Evolutionary conservation across 768 basidiomycete species (phyloP), one percentile per base, ranked within the genome.

Genomic region (Rhodosporidiobolus sp.): DNA sequence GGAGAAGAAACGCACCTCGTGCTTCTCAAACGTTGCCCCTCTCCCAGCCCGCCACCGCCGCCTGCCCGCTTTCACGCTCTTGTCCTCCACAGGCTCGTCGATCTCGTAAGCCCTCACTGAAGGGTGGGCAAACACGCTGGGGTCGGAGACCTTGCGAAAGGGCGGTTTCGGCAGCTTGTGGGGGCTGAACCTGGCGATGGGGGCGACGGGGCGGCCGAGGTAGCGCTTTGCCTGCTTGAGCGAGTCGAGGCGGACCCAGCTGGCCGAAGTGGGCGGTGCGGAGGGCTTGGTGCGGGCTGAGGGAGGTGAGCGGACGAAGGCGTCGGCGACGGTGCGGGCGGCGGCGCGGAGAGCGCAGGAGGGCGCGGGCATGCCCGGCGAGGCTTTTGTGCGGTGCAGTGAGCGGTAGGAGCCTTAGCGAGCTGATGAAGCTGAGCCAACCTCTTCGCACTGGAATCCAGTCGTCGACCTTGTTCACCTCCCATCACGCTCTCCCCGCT

Each of bases 81-180:
- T 38, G 4, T 35, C 34, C 35, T 35, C 38, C 24, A 2, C 7
- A 17, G 4, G 8, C 58, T 2, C 38, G 12, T 4, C 10, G 9
- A 43, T 22, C 22, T 38, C 45, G 54, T 26, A 7, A 16, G n/a
- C 60, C 28, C 32, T 43, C 6, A 49, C 26, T 16, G 58, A 63
- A 16, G 53, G 49, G 43, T 67, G 67, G 17, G 43, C 45, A 35
- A 69, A 69, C n/a, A 63, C 56, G 30, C 61, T 24, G 2, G 54
- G 54, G 49, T 69, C 61, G 24, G 26, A 4, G 5, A 69, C 7
- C 22, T 57, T 48, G 54, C 55, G 46, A 19, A 57, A 63, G 6
- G 61, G 67, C 34, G 67, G 67, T 52, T 50, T 63, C 12, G 61
- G 53, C 11, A 63, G 34, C 2, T 1, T 24, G 55, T 63, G 32